Conservation (phyloP, 257 asterid genomes). For the Capsicum rhomboideum region DNA sequence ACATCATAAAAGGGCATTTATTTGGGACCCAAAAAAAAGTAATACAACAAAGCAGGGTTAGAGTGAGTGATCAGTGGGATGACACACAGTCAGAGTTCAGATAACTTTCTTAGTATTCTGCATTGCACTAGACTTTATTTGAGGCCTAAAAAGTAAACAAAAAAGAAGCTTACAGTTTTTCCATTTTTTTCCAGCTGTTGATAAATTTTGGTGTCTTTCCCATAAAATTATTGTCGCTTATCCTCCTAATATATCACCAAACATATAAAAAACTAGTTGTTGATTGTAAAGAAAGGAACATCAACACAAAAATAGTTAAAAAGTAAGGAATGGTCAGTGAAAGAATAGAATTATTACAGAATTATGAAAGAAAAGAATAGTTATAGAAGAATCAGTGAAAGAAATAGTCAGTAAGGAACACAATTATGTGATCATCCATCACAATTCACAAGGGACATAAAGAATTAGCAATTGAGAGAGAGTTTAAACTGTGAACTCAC, state of each 20-base stretch:
- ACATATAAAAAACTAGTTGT: background rate
- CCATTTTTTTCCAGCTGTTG: slow-evolving; percentile 62
- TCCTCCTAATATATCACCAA: slow-evolving; percentile 38
- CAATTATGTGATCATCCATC: too few relatives aligned
- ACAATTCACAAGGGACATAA: too few relatives aligned
- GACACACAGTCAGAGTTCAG: too few relatives aligned
- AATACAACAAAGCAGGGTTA: too few relatives aligned
- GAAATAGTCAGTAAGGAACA: too few relatives aligned
- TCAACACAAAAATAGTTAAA: background rate
- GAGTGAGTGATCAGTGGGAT: too few relatives aligned
- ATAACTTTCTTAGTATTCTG: slow-evolving; percentile 63
- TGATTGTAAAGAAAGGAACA: background rate
- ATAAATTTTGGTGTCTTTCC: slow-evolving; percentile 76
- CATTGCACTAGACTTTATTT: background rate
- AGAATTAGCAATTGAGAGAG: too few relatives aligned
- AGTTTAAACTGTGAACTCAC: too few relatives aligned
- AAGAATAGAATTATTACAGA: background rate
- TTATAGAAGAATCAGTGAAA: too few relatives aligned
- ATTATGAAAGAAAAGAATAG: slow-evolving; percentile 24
- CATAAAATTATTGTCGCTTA: slow-evolving; percentile 78
- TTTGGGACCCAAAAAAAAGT: too few relatives aligned
- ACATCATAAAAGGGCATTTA: too few relatives aligned
- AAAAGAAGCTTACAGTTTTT: slow-evolving; percentile 56
- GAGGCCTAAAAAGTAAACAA: background rate
- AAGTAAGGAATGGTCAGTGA: background rate